Evolutionary conservation across 2,329 filamentous ascomycete genomes (phyloP).

Genomic region (Ilyonectria mors-panacis): DNA sequence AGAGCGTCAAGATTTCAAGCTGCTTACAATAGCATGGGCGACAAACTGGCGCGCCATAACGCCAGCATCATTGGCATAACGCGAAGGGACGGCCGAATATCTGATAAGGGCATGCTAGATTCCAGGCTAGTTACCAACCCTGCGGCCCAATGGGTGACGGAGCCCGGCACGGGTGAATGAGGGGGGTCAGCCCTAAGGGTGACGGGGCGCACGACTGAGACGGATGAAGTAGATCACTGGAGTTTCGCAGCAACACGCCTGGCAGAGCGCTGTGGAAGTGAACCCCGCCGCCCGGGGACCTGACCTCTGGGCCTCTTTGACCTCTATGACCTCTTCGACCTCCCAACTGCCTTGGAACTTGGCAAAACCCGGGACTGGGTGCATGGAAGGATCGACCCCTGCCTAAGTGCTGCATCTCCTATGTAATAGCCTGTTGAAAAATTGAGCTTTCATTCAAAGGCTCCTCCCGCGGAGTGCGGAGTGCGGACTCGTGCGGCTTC

Average conservation of each 20-base stretch:
- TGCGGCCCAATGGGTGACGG: background rate
- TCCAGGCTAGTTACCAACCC: background rate
- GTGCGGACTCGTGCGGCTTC: slow-evolving; percentile 28
- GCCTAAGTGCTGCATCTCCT: background rate
- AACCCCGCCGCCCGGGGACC: too few relatives aligned
- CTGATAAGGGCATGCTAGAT: slow-evolving; percentile 25
- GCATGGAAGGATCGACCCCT: background rate
- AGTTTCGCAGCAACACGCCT: background rate
- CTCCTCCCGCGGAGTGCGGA: slow-evolving; percentile 41
- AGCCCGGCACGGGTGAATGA: slow-evolving; percentile 15
- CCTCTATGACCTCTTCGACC: background rate
- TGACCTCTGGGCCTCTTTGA: too few relatives aligned
- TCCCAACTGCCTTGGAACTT: background rate
- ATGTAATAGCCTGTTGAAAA: background rate
- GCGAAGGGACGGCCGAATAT: background rate
- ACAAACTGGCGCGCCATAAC: slow-evolving; percentile 9
- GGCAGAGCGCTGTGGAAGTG: background rate
- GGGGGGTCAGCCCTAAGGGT: slow-evolving; percentile 42
- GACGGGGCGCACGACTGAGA: slow-evolving; percentile 26
- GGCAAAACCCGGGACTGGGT: background rate
- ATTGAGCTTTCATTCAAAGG: too few relatives aligned
- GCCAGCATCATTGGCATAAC: slow-evolving; percentile 25
- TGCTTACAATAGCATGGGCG: slow-evolving; percentile 43
- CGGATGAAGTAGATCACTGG: slow-evolving; percentile 31
- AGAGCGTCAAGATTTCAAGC: slow-evolving; percentile 33